These are phyloP conservation scores for Candida nemodendra DNA, from an alignment of 805 yeast genomes.

Conservation along the genomic window DNA sequence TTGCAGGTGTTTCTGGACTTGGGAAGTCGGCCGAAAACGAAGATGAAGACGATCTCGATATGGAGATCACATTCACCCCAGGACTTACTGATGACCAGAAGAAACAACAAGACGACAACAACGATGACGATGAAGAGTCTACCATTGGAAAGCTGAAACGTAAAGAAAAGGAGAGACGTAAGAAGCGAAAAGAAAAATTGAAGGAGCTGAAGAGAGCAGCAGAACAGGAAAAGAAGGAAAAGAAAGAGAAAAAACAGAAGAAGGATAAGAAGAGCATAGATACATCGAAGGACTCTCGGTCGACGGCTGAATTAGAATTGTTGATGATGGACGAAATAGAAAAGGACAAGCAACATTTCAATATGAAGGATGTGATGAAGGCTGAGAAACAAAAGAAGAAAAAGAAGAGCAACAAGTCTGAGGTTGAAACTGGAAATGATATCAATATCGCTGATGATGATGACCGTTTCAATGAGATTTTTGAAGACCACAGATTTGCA, in stretches of 20 bases:
- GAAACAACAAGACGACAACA: conserved; percentile 35
- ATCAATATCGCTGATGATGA: conserved; percentile 75
- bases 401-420: conserved; percentile 48
- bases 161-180: conserved; percentile 91
- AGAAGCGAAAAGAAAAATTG: conserved; percentile 73
- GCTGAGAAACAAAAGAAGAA: conserved; percentile 65
- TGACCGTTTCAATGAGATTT: conserved; percentile 80
- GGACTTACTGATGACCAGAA: conserved; percentile 55
- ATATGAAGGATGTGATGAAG: conserved; percentile 72
- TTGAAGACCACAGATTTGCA: conserved; percentile 85
- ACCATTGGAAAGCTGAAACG: conserved; percentile 79
- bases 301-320: conserved; percentile 71
- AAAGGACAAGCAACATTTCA: conserved; percentile 60
- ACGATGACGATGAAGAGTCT: conserved; percentile 49
- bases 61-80: conserved; percentile 96
- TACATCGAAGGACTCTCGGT: conserved; percentile 37
- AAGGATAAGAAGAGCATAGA: conserved; percentile 26
- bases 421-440: conserved; percentile 40
- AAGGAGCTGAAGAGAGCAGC: conserved; percentile 57
- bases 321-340: conserved; percentile 64
- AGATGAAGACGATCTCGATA: conserved; percentile 70
- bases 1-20: conserved; percentile 24
- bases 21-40: conserved; percentile 28
- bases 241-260: conserved; percentile 31
- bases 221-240: conserved; percentile 48